Evolutionary conservation across 352 stramenopile genomes (phyloP).

Genomic region (Phytophthora podocarpi): DNA sequence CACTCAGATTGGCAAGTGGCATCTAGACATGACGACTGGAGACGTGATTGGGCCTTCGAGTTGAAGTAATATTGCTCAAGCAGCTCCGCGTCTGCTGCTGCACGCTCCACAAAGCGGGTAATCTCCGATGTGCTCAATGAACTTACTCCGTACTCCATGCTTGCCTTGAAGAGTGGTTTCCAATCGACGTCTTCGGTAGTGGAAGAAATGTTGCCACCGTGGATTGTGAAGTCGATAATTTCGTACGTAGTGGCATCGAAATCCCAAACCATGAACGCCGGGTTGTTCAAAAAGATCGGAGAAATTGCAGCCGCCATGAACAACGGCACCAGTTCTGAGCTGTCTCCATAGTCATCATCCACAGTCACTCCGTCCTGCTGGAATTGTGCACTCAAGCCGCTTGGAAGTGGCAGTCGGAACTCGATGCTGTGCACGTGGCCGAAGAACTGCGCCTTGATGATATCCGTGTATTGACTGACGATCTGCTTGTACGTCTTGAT

Average conservation of each 20-base stretch:
- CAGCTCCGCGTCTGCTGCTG: slow-evolving; percentile 46
- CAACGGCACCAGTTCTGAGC: slow-evolving; percentile 61
- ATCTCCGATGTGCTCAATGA: slow-evolving; percentile 54
- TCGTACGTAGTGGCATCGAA: slow-evolving; percentile 70
- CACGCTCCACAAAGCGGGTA: slow-evolving; percentile 47
- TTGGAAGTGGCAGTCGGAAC: slow-evolving; percentile 67
- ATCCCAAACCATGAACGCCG: slow-evolving; percentile 89
- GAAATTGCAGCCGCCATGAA: slow-evolving; percentile 86
- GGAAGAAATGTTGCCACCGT: slow-evolving; percentile 74
- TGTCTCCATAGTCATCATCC: slow-evolving; percentile 16
- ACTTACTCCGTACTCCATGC: slow-evolving; percentile 53
- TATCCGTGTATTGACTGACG: slow-evolving; percentile 53
- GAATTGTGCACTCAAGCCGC: slow-evolving; percentile 7
- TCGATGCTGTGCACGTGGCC: slow-evolving; percentile 93
- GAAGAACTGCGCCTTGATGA: slow-evolving; percentile 90
- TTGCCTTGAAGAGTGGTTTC: slow-evolving; percentile 61
- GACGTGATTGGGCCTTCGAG: slow-evolving; percentile 70
- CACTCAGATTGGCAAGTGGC: slow-evolving; percentile 59
- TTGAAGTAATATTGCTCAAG: slow-evolving; percentile 82
- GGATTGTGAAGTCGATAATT: slow-evolving; percentile 73
- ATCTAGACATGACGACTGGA: slow-evolving; percentile 43
- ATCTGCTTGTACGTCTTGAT: slow-evolving; percentile 83
- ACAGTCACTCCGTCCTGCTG: slow-evolving; percentile 20
- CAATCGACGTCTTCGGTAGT: slow-evolving; percentile 44
- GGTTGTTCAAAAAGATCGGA: slow-evolving; percentile 91